Conservation (phyloP, 768 basidiomycete genomes). For the Phaeolepiota aurea region DNA sequence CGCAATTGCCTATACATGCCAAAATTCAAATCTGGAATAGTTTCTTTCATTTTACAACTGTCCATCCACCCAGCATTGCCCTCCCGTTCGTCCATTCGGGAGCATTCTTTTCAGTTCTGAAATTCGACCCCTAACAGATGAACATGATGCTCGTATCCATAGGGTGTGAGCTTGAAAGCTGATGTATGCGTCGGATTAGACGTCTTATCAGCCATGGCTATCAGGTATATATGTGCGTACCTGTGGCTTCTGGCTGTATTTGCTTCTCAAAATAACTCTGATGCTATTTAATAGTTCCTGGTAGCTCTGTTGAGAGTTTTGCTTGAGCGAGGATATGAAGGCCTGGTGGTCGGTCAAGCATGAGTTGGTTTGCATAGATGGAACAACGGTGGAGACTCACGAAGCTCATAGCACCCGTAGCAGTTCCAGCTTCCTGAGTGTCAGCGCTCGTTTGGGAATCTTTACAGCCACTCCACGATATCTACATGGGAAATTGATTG, state of each 20-base stretch:
- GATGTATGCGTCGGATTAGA: background rate
- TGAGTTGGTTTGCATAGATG: constrained; percentile 1
- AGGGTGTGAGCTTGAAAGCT: constrained; percentile 24
- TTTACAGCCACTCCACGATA: constrained; percentile 82
- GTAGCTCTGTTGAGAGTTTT: constrained; percentile 31
- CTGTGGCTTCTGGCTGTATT: constrained; percentile 37
- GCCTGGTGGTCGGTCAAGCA: constrained; percentile 23
- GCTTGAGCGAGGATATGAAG: background rate
- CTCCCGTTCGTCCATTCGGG: too few species aligned
- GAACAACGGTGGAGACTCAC: constrained; percentile 27
- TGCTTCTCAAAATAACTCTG: constrained; percentile 26
- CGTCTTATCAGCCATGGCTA: too few species aligned
- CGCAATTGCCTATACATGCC: too few species aligned
- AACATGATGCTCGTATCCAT: constrained; percentile 10
- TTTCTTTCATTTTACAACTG: too few species aligned
- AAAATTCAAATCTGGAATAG: too few species aligned
- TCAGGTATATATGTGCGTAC: constrained; percentile 8
- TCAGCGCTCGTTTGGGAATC: constrained; percentile 82
- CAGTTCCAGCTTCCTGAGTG: constrained; percentile 53
- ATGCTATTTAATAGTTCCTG: constrained; percentile 32
- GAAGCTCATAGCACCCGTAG: constrained; percentile 75
- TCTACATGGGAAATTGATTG: constrained; percentile 32
- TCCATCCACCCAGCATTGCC: too few species aligned
- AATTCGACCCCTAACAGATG: constrained; percentile 1
- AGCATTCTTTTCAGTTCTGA: background rate